Conservation (phyloP, 169 alveolate genomes). For the Plasmodium vinckei region DNA sequence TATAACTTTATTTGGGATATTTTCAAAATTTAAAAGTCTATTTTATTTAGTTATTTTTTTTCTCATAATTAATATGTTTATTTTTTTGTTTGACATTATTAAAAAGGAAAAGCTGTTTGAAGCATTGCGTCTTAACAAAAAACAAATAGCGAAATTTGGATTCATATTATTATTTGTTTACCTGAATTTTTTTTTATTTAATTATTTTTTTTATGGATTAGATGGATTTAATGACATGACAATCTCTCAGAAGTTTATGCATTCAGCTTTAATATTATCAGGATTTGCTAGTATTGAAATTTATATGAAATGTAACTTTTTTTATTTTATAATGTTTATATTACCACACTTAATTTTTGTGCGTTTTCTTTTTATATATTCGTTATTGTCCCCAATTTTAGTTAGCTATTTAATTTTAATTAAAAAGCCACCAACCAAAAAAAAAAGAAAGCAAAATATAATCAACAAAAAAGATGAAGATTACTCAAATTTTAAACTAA, state of each 20-base stretch:
- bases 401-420: conserved; percentile 49
- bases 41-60: conserved; percentile 49
- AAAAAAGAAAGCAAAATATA: conserved; percentile 25
- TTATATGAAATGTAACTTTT: conserved; percentile 39
- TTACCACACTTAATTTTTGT: conserved; percentile 63
- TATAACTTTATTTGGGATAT: conserved; percentile 24
- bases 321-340: conserved; percentile 47
- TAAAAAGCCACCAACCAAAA: conserved; percentile 12
- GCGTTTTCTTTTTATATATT: conserved; percentile 66
- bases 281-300: conserved; percentile 58
- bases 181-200: conserved; percentile 49
- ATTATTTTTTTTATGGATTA: conserved; percentile 64
- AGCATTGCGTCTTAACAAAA: conserved; percentile 48
- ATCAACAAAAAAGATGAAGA: conserved; percentile 31
- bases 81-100: conserved; percentile 34
- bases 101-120: conserved; percentile 60
- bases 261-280: conserved; percentile 44
- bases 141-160: conserved; percentile 34
- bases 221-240: conserved; percentile 63
- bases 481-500: conserved; percentile 43
- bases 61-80: conserved; percentile 36
- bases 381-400: conserved; percentile 51
- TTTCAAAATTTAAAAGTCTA: conserved; percentile 28
- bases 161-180: conserved; percentile 36
- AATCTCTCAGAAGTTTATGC: conserved; percentile 23